phyloP scores from a whole-genome alignment of 352 stramenopile genomes.

The Sclerospora graminicola region DNA sequence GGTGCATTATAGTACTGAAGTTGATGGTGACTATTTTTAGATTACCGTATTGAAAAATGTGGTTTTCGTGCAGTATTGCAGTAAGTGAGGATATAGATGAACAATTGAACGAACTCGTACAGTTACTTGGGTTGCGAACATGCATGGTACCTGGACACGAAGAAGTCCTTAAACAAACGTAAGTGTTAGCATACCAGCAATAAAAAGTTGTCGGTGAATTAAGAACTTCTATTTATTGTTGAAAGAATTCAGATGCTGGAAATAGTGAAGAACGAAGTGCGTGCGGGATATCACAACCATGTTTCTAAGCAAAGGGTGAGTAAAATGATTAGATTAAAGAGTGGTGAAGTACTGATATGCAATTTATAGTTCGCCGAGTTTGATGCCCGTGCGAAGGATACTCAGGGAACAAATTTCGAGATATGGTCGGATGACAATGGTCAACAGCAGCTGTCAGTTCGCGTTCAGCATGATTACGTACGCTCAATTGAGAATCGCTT shows the following conservation, averaged over 20 bases:
- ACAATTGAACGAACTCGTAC: constrained; percentile 18
- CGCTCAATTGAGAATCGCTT: constrained; percentile 23
- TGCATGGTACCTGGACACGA: constrained; percentile 31
- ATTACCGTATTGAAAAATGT: background rate
- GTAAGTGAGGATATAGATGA: constrained; percentile 16
- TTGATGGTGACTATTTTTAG: background rate
- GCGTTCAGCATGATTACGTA: constrained; percentile 38
- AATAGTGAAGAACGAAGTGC: constrained; percentile 55
- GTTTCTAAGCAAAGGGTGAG: constrained; percentile 32
- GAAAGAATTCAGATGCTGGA: constrained; percentile 46
- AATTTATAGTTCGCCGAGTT: constrained; percentile 46
- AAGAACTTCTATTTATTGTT: background rate
- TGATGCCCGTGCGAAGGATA: constrained; percentile 20
- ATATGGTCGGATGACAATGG: constrained; percentile 17
- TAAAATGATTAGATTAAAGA: background rate
- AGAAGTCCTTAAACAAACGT: constrained; percentile 31
- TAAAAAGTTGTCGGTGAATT: background rate
- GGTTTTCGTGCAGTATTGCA: constrained; percentile 13
- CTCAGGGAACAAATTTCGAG: constrained; percentile 50
- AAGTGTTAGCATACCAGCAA: background rate
- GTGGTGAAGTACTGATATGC: background rate
- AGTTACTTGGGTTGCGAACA: constrained; percentile 31
- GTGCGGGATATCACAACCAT: constrained; percentile 40
- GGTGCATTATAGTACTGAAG: constrained; percentile 14
- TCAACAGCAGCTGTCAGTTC: constrained; percentile 21